Evolutionary conservation across 805 yeast genomes (phyloP), one percentile per base, ranked within the genome.

Genomic region (Komagataella pastoris): DNA sequence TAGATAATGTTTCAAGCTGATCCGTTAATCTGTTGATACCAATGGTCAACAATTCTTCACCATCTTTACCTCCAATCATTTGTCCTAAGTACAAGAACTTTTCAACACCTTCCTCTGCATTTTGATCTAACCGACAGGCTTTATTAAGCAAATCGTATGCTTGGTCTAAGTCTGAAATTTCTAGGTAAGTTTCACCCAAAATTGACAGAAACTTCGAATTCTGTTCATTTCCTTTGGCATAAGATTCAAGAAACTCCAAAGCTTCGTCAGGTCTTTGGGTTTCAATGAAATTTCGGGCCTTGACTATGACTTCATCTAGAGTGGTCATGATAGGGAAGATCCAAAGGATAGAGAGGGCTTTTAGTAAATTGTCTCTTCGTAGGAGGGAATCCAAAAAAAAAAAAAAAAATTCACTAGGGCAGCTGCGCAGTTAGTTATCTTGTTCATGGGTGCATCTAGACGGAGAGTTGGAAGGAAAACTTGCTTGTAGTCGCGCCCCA

Each of bases 31-130:
- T 71, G 21, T 72, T 73, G 46, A 85, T 68, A 6, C 95, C 98
- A 49, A 72, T 73, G 55, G 79, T 75, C 54, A 85, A 73, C 58
- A 77, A 71, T 8, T 70, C 64, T 17, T 87, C 62, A 7, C 97
- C 98, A 57, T 80, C 85, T 17, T 56, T 58, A 36, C 95, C 97
- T 47, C 97, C 97, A 24, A 83, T 72, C 50, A 91, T 80, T 69
- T 91, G 99, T 2, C 97, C 99, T 55, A 91, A 69, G 66, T 90
- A 88, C 51, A 93, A 74, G 62, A 86, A 90, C 68, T 89, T 90
- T 61, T 87, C 96, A 19, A 81, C 81, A 1, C 91, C 93, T 47
- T 66, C 58, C 1, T 61, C 55, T 1, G 88, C 96, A 2, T 71
- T 64, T 2, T 85, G 81, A 65, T 90, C 97, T 50, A 83, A 55